Conservation (phyloP, 129 eudicot genomes). For the Helianthus tuberosus region DNA sequence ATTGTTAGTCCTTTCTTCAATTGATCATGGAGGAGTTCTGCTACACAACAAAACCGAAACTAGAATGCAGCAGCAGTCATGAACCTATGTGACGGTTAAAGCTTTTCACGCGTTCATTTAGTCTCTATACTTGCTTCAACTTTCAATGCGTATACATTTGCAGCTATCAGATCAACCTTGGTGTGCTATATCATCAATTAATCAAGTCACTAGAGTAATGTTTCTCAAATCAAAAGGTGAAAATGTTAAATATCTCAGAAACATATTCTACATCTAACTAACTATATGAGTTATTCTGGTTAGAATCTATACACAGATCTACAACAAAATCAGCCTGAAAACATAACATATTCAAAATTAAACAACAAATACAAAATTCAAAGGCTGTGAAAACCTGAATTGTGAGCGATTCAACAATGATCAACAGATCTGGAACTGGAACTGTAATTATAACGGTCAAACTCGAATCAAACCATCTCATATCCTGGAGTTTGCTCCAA, state of each 20-base stretch:
- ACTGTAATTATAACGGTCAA: not conserved
- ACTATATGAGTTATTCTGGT: too few species aligned
- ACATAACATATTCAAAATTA: too few species aligned
- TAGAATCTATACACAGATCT: constrained; percentile 8
- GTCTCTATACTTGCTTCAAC: too few species aligned
- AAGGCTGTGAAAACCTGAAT: constrained; percentile 18
- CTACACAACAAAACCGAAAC: too few species aligned
- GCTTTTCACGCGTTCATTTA: not conserved
- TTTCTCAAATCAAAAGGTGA: not conserved
- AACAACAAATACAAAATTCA: not conserved
- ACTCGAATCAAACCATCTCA: constrained; percentile 54
- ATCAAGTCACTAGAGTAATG: constrained; percentile 3
- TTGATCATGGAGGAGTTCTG: too few species aligned
- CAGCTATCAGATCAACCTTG: not conserved
- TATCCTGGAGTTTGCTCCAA: constrained; percentile 31
- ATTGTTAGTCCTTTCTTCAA: too few species aligned
- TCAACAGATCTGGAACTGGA: not conserved
- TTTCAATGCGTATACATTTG: too few species aligned
- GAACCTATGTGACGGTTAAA: not conserved
- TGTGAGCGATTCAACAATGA: not conserved
- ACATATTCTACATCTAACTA: not conserved
- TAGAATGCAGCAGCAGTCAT: too few species aligned
- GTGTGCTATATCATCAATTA: not conserved
- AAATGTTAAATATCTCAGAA: not conserved
- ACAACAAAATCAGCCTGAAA: constrained; percentile 4